These are phyloP conservation scores for Plectosphaerella sp. DNA, from an alignment of 2,329 filamentous ascomycete genomes.

Conservation along the genomic window DNA sequence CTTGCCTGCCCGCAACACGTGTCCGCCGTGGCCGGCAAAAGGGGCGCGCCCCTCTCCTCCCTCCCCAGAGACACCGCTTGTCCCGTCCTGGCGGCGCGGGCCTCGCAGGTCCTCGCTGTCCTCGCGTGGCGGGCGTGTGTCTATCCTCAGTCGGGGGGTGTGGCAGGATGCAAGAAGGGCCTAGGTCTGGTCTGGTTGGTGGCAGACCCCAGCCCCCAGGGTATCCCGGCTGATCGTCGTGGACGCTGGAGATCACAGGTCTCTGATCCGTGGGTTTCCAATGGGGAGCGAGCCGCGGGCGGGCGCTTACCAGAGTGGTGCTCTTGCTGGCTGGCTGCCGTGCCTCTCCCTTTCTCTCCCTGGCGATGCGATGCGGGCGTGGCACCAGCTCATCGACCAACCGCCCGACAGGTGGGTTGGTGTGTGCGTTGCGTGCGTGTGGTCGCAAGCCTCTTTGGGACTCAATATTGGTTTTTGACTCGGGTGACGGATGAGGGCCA, in stretches of 20 bases:
- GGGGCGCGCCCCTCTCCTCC: too few species aligned
- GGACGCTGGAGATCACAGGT: slow-evolving; percentile 15
- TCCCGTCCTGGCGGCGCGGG: background rate
- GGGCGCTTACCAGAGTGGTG: background rate
- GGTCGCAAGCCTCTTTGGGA: too few species aligned
- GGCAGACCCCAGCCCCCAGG: background rate
- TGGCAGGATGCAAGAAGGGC: background rate
- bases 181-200: slow-evolving; percentile 2
- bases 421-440: too few species aligned
- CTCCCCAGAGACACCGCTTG: background rate
- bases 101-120: background rate
- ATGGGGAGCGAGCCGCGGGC: background rate
- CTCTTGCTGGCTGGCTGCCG: background rate
- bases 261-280: slow-evolving; percentile 9
- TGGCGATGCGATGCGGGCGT: too few species aligned
- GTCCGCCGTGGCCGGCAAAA: too few species aligned
- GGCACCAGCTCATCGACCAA: too few species aligned
- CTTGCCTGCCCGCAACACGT: too few species aligned
- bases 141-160: background rate
- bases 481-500: too few species aligned
- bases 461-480: too few species aligned
- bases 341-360: too few species aligned
- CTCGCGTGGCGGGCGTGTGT: slow-evolving; percentile 10
- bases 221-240: slow-evolving; percentile 13
- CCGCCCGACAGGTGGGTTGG: too few species aligned